Base-by-base conservation (phyloP, 2,329 filamentous ascomycete genomes). In the Cordyceps militaris region DNA sequence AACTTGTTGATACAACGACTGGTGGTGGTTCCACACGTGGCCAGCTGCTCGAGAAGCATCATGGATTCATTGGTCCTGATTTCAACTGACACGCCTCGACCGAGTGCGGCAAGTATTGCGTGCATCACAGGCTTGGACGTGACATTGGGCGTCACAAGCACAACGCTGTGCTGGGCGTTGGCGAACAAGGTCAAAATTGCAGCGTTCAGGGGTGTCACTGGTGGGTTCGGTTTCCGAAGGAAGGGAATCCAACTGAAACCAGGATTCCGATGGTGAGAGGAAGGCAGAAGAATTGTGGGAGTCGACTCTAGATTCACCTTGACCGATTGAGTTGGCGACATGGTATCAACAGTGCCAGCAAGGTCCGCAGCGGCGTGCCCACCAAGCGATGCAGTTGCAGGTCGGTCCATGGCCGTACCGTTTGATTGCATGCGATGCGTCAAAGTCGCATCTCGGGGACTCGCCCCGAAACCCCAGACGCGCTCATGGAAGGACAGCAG, bases 11-110 rank as follows among this genome's bases (percentile, higher is more conserved):
- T 66, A 60, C 86, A 88, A 61, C 81, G 75, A 0, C 82, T 76
- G 0, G 89, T 93, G 0, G 86, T 89, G 0, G 86, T 91, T 0
- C 87, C 87, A 0, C 88, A 85, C 0, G 89, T 94, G 24, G 90
- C 75, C n/a, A 94, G 74, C 68, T 95, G 90, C 71, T 95, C 90
- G 30, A 89, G 71, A 16, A 88, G 67, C 88, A 91, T 92, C 77
- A 92, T 84, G 14, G 76, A 75, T 59, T 79, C 79, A 62, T 84
- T 86, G 0, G 88, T 91, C 7, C 88, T 75, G 44, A 92, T 79
- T 8, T 76, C 76, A 1, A 95, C 82, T 56, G 87, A 71, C 11
- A 94, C 80, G 1, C 89, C 88, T 1, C 88, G 79, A 3, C 71
- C 63, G 0, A 93, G 72, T 0, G 87, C 86, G 1, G 72, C 72